Percentiles rank a stretch among this genome's conserved stretches.
Conservation (phyloP, 2,329 filamentous ascomycete genomes). For the Fusarium dimerum region DNA sequence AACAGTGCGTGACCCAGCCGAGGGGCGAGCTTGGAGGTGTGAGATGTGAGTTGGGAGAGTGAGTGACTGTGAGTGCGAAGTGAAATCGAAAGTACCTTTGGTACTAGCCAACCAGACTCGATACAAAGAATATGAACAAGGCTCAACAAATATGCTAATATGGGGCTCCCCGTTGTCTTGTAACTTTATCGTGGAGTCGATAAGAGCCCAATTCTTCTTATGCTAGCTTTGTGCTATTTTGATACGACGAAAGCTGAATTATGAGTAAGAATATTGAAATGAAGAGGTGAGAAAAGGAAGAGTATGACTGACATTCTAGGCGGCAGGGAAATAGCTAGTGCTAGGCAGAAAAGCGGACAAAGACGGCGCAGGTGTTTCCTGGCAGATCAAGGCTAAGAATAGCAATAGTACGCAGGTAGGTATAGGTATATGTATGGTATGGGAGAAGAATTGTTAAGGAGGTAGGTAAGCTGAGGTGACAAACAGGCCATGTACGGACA, state of each 20-base stretch:
- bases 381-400: constrained; percentile 4
- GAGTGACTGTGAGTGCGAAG: too few relatives aligned
- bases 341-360: neutral
- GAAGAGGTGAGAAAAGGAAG: neutral
- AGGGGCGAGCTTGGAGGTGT: constrained; percentile 9
- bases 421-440: constrained; percentile 1
- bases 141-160: constrained; percentile 1
- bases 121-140: constrained; percentile 11
- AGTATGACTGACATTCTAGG: neutral
- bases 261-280: neutral
- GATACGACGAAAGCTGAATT: neutral
- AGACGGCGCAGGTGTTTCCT: neutral
- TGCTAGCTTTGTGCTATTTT: neutral
- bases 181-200: constrained; percentile 8
- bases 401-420: neutral
- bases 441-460: too few relatives aligned
- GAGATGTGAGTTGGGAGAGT: constrained; percentile 5
- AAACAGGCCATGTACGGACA: constrained; percentile 24
- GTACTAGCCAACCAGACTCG: constrained; percentile 22
- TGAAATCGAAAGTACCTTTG: constrained; percentile 20
- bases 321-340: neutral
- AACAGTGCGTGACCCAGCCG: constrained; percentile 17
- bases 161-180: constrained; percentile 9
- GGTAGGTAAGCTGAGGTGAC: constrained; percentile 11
- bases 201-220: neutral